Evolutionary conservation across 1,284 basidiomycete genomes (phyloP), one percentile per base, ranked within the genome.

Genomic region (Inonotus obliquus): DNA sequence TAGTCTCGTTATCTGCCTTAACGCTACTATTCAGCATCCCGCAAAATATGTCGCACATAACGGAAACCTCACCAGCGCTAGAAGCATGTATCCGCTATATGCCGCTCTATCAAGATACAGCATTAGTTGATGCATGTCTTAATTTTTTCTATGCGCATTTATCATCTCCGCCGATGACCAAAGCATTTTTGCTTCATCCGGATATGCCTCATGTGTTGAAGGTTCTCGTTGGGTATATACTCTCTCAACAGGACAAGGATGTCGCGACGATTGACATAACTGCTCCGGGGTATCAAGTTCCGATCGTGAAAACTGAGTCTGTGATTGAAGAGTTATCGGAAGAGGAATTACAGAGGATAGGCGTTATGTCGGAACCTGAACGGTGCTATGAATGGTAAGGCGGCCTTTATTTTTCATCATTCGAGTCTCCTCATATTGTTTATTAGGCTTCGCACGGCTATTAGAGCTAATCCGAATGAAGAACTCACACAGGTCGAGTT

Each of bases 401-500:
- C 25, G 61, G 4, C 32, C 4, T 25, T 49, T 14, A 54, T 65
- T 3, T 54, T 52, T 29, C 53, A 55, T 19, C 19, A 21, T 21
- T 44, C 19, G 17, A 44, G 19, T 55, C 45, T 64, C 55, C 55
- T 58, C 7, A 52, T 25, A 65, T 27, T 9, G 5, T n/a, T 54
- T 49, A 23, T 19, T 66, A 94, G 92, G 92, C 93, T 96, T 89
- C 85, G 82, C 68, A 72, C 77, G 10, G 86, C 93, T 80, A 95
- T 93, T 68, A 78, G 86, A 10, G 75, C 83, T 21, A 84, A 86
- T 62, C 71, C 83, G 1, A 83, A 87, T 1, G 84, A 85, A 7
- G 91, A 94, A 68, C 76, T 95, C 52, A 93, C 92, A 0, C 93
- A 96, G 73, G 91, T 94, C 59, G 90, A 92, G 65, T 91, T 96